These are phyloP conservation scores for Imleria badia DNA, from an alignment of 768 basidiomycete species.

Conservation along the genomic window DNA sequence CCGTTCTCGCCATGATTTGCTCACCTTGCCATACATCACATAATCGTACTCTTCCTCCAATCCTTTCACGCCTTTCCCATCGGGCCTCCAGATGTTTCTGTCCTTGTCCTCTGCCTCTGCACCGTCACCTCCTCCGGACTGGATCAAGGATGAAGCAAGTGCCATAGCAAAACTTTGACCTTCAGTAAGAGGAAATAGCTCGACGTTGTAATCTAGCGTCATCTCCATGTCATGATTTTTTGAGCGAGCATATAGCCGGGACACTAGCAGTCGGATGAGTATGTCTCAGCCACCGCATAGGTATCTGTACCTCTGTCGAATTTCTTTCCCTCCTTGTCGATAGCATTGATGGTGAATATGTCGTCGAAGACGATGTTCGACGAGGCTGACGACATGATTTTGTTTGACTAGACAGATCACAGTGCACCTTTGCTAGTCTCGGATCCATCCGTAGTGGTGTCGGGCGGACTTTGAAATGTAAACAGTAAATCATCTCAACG, in stretches of 20 bases:
- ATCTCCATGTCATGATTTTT: slow-evolving; percentile 92
- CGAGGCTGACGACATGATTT: slow-evolving; percentile 52
- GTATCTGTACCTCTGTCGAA: slow-evolving; percentile 85
- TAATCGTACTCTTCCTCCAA: slow-evolving; percentile 97
- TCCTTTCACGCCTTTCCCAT: slow-evolving; percentile 75
- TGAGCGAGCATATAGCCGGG: slow-evolving; percentile 85
- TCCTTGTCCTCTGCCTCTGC: slow-evolving; percentile 68
- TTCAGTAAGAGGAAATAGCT: slow-evolving; percentile 73
- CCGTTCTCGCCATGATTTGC: background rate
- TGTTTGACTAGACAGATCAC: background rate
- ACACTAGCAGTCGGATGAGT: slow-evolving; percentile 54
- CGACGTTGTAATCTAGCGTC: slow-evolving; percentile 91
- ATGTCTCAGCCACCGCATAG: background rate
- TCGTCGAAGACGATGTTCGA: slow-evolving; percentile 91
- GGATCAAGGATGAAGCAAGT: slow-evolving; percentile 76
- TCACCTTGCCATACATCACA: slow-evolving; percentile 98
- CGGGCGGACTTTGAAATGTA: no score
- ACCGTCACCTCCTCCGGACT: slow-evolving; percentile 51
- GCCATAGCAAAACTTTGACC: slow-evolving; percentile 82
- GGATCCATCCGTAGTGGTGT: no score
- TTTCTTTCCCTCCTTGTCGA: slow-evolving; percentile 93
- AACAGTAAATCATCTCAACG: background rate
- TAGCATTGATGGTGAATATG: slow-evolving; percentile 80
- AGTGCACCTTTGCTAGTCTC: no score
- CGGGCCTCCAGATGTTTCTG: slow-evolving; percentile 80